Evolutionary conservation across 2,329 filamentous ascomycete species (phyloP).

Genomic region (Hypoxylon sp.): DNA sequence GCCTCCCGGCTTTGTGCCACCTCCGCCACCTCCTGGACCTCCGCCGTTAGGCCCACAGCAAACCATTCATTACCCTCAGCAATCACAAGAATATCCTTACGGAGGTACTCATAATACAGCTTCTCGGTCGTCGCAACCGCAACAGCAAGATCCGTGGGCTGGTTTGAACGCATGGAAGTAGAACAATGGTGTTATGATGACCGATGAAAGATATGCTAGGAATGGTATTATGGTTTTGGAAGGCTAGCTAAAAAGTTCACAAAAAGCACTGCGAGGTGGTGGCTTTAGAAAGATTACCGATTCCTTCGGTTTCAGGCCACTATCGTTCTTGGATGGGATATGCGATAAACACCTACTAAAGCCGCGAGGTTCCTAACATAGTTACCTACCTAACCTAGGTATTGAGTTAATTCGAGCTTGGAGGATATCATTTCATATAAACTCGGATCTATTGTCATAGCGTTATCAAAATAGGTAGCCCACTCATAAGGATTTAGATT

Average conservation of each 20-base stretch:
- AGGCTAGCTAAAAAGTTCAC: constrained; percentile 14
- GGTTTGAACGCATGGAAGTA: constrained; percentile 67
- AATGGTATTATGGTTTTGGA: constrained; percentile 18
- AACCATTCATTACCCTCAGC: constrained; percentile 66
- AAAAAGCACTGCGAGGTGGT: constrained; percentile 22
- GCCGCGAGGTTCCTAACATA: constrained; percentile 19
- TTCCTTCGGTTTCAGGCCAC: constrained; percentile 8
- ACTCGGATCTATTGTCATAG: constrained; percentile 3
- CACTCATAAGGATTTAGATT: neutral
- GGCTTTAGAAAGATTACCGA: constrained; percentile 19
- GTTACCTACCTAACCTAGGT: neutral
- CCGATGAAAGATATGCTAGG: constrained; percentile 27
- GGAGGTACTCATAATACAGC: constrained; percentile 45
- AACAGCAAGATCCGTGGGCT: constrained; percentile 65
- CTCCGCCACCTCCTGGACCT: constrained; percentile 73
- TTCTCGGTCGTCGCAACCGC: constrained; percentile 53
- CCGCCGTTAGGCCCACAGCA: constrained; percentile 73
- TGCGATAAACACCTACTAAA: constrained; percentile 26
- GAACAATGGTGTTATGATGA: constrained; percentile 26
- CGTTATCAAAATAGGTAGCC: neutral
- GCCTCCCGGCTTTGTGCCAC: constrained; percentile 71
- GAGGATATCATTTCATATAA: constrained; percentile 8
- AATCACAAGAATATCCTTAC: constrained; percentile 43
- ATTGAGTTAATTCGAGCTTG: constrained; percentile 2
- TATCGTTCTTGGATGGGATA: constrained; percentile 13